Percentiles rank a stretch among this genome's conserved stretches.
phyloP scores from a whole-genome alignment of 2,329 filamentous ascomycete species.

The Epichloe festucae region DNA sequence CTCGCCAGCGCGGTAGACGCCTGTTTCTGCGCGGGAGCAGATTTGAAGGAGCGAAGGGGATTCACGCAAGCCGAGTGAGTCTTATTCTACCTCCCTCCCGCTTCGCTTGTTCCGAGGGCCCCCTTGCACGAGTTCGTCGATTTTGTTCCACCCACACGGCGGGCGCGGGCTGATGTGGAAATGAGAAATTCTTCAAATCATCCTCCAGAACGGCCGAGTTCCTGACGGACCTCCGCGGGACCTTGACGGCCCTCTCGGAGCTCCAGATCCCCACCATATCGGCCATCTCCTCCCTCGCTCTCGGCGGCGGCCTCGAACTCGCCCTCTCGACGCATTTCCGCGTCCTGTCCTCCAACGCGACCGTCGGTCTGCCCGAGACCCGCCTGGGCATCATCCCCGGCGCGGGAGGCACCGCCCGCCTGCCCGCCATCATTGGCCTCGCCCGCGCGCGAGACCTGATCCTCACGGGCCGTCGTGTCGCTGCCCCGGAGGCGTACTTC shows the following conservation, averaged over 20 bases:
- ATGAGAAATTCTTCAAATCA: background rate
- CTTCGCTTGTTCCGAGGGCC: too few species aligned
- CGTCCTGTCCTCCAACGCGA: constrained; percentile 66
- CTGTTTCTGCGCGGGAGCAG: constrained; percentile 87
- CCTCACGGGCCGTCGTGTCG: constrained; percentile 76
- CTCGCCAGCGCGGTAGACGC: constrained; percentile 74
- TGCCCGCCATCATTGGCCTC: constrained; percentile 69
- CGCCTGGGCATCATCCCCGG: constrained; percentile 88
- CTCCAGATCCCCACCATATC: constrained; percentile 85
- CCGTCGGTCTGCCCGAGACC: constrained; percentile 80
- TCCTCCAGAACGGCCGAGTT: constrained; percentile 61
- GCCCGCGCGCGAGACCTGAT: constrained; percentile 77
- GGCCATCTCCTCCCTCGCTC: constrained; percentile 71
- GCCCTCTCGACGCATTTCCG: constrained; percentile 83
- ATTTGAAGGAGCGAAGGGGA: constrained; percentile 73
- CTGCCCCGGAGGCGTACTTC: constrained; percentile 78
- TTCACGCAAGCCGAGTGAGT: constrained; percentile 68
- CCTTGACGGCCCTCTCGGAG: constrained; percentile 57
- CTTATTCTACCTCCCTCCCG: too few species aligned
- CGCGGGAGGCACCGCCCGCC: constrained; percentile 80
- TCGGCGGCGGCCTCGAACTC: constrained; percentile 88
- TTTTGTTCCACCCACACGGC: too few species aligned
- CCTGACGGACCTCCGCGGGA: constrained; percentile 60
- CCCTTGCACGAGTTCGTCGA: too few species aligned
- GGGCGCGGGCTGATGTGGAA: background rate